A percentile compares a stretch with the other conserved stretches of the same genome.
Conservation (phyloP, 306 rosid species). For the Trifolium subterraneum region DNA sequence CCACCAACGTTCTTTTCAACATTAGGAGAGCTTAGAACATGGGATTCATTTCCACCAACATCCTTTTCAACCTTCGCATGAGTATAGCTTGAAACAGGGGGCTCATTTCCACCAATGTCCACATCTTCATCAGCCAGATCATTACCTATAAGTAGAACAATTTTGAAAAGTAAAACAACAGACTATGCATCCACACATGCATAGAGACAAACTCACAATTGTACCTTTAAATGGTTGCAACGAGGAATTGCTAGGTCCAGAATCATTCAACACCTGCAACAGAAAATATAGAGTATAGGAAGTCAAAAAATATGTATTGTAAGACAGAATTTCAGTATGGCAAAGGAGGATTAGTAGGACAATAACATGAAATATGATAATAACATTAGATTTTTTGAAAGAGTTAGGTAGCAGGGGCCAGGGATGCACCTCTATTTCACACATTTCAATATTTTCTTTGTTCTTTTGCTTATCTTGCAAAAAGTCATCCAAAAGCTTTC, state of each 20-base stretch:
- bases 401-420: constrained; percentile 23
- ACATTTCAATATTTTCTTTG: constrained; percentile 58
- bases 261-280: constrained; percentile 75
- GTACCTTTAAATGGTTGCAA: constrained; percentile 84
- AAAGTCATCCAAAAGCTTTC: constrained; percentile 74
- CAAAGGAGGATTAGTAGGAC: neutral
- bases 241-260: constrained; percentile 86
- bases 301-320: constrained; percentile 12
- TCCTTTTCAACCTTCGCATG: constrained; percentile 56
- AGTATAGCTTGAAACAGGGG: constrained; percentile 74
- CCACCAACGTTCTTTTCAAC: constrained; percentile 59
- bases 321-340: constrained; percentile 13
- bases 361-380: constrained; percentile 8
- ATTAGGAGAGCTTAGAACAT: constrained; percentile 68
- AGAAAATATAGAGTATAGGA: constrained; percentile 39
- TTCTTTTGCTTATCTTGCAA: constrained; percentile 59
- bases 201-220: constrained; percentile 22
- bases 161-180: neutral
- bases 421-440: constrained; percentile 75
- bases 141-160: constrained; percentile 57
- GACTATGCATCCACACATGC: neutral
- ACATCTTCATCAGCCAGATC: constrained; percentile 72
- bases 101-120: constrained; percentile 73
- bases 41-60: constrained; percentile 71
- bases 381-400: constrained; percentile 23